Conservation (phyloP, 164 flowering plant genomes). For the Dillenia turbinata region DNA sequence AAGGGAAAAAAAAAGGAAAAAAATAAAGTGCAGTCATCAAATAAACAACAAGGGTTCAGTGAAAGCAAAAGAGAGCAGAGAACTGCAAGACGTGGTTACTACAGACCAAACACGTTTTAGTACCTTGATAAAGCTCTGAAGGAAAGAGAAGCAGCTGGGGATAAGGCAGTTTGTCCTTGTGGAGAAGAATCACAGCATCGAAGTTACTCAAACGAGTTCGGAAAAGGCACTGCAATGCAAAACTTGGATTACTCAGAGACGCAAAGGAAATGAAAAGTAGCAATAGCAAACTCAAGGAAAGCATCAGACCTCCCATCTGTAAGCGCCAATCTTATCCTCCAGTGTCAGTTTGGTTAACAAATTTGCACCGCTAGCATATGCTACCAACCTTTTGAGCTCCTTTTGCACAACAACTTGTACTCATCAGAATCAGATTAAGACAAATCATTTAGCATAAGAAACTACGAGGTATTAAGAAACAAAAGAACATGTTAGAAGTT, state of each 20-base stretch:
- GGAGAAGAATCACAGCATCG: slow-evolving; percentile 89
- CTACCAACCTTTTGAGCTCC: slow-evolving; percentile 75
- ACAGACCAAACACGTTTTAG: not conserved
- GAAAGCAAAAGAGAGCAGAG: not conserved
- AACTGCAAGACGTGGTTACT: not conserved
- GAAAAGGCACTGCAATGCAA: slow-evolving; percentile 64
- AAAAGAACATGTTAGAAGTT: too few species aligned
- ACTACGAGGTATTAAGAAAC: too few species aligned
- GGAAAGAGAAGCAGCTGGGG: slow-evolving; percentile 86
- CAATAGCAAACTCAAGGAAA: not conserved
- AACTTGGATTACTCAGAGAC: not conserved
- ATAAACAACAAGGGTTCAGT: not conserved
- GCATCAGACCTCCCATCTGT: slow-evolving; percentile 70
- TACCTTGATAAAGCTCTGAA: slow-evolving; percentile 68
- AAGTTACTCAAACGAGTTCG: slow-evolving; percentile 87
- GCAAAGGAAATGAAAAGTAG: not conserved
- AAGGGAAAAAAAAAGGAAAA: not conserved
- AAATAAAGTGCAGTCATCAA: not conserved
- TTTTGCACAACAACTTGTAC: slow-evolving; percentile 19
- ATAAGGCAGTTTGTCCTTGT: slow-evolving; percentile 64
- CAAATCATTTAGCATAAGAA: not conserved
- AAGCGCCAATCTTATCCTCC: slow-evolving; percentile 45
- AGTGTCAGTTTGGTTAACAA: slow-evolving; percentile 55
- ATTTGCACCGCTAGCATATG: slow-evolving; percentile 81
- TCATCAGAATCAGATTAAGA: too few species aligned